phyloP scores from a whole-genome alignment of 1,284 basidiomycete species.

The Apiotrichum porosum region DNA sequence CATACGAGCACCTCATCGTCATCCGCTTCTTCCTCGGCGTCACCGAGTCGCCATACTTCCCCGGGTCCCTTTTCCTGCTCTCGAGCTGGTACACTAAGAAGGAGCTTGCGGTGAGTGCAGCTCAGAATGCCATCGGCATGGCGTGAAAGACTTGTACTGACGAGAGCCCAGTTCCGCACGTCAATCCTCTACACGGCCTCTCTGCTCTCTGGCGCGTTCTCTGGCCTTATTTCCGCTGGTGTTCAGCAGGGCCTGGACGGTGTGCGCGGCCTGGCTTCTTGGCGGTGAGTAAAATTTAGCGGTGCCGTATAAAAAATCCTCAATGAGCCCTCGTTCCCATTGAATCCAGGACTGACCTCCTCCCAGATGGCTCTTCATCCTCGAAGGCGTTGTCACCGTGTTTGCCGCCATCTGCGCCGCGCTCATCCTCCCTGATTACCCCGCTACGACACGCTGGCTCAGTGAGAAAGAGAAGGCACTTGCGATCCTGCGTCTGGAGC shows the following conservation, averaged over 20 bases:
- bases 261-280: conserved; percentile 10
- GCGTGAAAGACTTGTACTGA: no score
- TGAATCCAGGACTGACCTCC: no score
- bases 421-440: conserved; percentile 18
- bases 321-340: no score
- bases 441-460: conserved; percentile 19
- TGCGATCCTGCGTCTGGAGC: conserved; percentile 11
- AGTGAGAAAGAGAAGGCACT: conserved; percentile 16
- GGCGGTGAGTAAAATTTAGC: not conserved
- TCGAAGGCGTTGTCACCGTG: conserved; percentile 16
- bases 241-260: conserved; percentile 20
- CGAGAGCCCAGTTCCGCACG: no score
- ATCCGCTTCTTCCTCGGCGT: conserved; percentile 35
- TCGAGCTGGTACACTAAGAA: conserved; percentile 24
- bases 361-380: conserved; percentile 22
- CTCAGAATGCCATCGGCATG: not conserved
- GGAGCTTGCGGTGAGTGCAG: conserved; percentile 16
- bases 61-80: conserved; percentile 22
- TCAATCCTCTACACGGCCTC: conserved; percentile 26
- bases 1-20: conserved; percentile 13
- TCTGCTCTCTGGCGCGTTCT: conserved; percentile 28
- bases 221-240: conserved; percentile 30
- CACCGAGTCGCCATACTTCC: conserved; percentile 35
- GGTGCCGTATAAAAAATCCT: no score
- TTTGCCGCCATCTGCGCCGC: conserved; percentile 10